Evolutionary conservation across 106 monocot species (phyloP).

Genomic region (Agapanthus africanus): DNA sequence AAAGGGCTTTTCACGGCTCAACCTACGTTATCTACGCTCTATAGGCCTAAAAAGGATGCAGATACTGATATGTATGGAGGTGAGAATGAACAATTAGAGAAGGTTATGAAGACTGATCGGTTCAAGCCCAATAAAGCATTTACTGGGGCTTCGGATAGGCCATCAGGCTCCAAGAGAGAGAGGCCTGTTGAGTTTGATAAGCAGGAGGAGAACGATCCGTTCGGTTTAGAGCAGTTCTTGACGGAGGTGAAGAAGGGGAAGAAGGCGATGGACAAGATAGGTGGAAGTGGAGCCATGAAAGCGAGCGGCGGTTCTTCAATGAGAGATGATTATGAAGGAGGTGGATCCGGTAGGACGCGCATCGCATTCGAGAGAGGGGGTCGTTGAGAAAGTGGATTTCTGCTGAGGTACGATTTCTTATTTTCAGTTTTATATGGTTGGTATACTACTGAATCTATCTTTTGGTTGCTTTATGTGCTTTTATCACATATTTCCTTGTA

Average conservation of each 20-base stretch:
- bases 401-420: too few relatives aligned
- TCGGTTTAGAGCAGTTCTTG: slow-evolving; percentile 94
- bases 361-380: slow-evolving; percentile 80
- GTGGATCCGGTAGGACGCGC: slow-evolving; percentile 81
- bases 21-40: slow-evolving; percentile 88
- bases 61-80: slow-evolving; percentile 89
- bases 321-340: slow-evolving; percentile 84
- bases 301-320: slow-evolving; percentile 95
- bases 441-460: too few relatives aligned
- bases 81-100: slow-evolving; percentile 86
- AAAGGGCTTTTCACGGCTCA: slow-evolving; percentile 92
- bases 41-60: slow-evolving; percentile 80
- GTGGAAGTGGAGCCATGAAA: slow-evolving; percentile 94
- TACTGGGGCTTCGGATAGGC: slow-evolving; percentile 64
- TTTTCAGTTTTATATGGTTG: too few relatives aligned
- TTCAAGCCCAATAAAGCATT: slow-evolving; percentile 94
- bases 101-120: slow-evolving; percentile 83
- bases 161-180: slow-evolving; percentile 79
- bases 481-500: too few relatives aligned
- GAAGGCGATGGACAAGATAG: slow-evolving; percentile 94
- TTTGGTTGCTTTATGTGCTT: too few relatives aligned
- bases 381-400: too few relatives aligned
- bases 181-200: slow-evolving; percentile 89
- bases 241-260: slow-evolving; percentile 98
- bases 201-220: slow-evolving; percentile 88